Evolutionary conservation across 2,329 filamentous ascomycete genomes (phyloP).

Genomic region (Colletotrichum musicola): DNA sequence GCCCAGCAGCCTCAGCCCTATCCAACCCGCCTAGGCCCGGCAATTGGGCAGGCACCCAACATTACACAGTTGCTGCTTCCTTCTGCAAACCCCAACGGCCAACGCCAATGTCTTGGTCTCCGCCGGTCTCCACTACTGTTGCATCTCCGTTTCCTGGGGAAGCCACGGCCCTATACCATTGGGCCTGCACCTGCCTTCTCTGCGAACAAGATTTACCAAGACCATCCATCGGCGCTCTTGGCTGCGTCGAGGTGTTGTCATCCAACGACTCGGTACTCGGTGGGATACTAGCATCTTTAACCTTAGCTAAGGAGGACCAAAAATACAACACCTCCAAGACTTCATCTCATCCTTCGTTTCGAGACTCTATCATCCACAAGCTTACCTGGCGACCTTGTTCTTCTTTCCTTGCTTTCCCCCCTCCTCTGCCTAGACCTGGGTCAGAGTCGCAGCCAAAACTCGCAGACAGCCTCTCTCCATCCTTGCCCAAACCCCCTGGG

Average conservation of each 20-base stretch:
- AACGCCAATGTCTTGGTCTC: no score
- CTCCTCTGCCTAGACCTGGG: background rate
- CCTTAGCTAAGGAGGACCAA: constrained; percentile 4
- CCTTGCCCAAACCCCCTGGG: background rate
- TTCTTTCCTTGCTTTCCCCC: background rate
- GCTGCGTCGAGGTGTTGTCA: constrained; percentile 23
- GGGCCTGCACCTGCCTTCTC: constrained; percentile 7
- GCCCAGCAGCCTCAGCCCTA: background rate
- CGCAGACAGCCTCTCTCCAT: background rate
- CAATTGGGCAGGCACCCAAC: background rate
- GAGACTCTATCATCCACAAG: constrained; percentile 17
- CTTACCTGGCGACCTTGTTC: constrained; percentile 26
- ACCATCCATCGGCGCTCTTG: constrained; percentile 27
- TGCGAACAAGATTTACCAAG: constrained; percentile 30
- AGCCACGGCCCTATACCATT: constrained; percentile 12
- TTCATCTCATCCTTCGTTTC: constrained; percentile 21
- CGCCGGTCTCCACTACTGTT: background rate
- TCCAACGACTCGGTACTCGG: constrained; percentile 3
- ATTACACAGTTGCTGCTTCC: background rate
- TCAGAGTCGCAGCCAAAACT: background rate
- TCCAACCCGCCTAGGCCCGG: no score
- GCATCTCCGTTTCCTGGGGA: constrained; percentile 24
- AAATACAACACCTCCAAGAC: background rate
- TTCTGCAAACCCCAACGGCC: no score
- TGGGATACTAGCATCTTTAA: no score